Base-by-base conservation (phyloP, 2,329 filamentous ascomycete species). In the Neopestalotiopsis sp. region DNA sequence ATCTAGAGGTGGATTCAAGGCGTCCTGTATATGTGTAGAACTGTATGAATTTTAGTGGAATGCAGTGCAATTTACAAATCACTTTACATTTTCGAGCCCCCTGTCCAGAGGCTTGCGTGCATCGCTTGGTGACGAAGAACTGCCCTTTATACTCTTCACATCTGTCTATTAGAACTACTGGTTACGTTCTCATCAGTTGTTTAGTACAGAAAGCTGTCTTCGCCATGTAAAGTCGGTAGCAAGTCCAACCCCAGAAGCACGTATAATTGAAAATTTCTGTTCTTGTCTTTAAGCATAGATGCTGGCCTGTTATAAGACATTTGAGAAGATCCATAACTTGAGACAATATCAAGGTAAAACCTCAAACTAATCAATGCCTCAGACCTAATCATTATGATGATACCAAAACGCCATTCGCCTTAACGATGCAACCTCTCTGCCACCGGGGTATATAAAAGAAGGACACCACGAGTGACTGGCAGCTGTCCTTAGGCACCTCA, bases 371-470 rank as follows among this genome's bases (percentile, higher is more conserved):
- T 32, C 34, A 20, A 60, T 60, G 57, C 57, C 57, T 17, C 24
- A 9, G 57, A 5, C 28, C 13, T 7, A 20, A 20, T 10, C 57
- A 60, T 14, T 38, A 38, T 38, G 10, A 7, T 38, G 6, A 10
- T 38, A 38, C 34, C 34, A 38, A 45, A 67, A 67, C 65, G 65
- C 65, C 65, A 30, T 67, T 67, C 65, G 65, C 56, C 65, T 60
- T 17, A 56, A 24, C 14, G 24, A 60, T 59, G 52, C 52, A 59
- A 42, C 10, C n/a, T 17, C 38, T 12, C 17, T 52, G 13, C 52
- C 14, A 28, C 24, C 24, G 65, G 65, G 52, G 65, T 67, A 60
- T 67, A 67, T 45, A 32, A 49, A 38, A 28, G 24, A 32, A 42
- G 24, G 32, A 13, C 14, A 34, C 32, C 30, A 59, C 52, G 59